Base-by-base conservation (phyloP, 495 filamentous ascomycete species). In the Elasticomyces elasticus region DNA sequence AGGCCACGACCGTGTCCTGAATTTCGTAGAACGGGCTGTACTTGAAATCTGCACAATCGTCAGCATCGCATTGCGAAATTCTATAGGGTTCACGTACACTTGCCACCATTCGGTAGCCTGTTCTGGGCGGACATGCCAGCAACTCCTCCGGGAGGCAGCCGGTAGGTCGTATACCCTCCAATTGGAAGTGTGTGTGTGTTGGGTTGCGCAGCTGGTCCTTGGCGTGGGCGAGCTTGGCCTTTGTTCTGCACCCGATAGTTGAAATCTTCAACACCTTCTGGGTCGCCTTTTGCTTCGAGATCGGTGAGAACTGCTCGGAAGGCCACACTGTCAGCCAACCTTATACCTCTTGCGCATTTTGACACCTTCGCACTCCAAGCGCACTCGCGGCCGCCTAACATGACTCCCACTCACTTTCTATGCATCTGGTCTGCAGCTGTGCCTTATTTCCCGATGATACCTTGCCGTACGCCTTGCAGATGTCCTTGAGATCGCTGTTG, bases 401-500 rank as follows among this genome's bases (percentile, higher is more conserved):
- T 49, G 15, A 9, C 19, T 31, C 43, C 26, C 46, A 80, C 86
- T 67, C 72, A 96, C 92, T 78, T 25, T 77, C 65, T 55, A 83
- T 80, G 44, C 96, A 82, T 55, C 90, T 83, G 24, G 69, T 67
- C 66, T 94, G 89, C 38, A 97, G 70, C 19, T 83, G 75, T 25
- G 79, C 74, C 71, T 98, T 98, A 55, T 87, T 80, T 9, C 92
- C 92, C 25, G 79, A 85, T 35, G 86, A 81, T 30, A 75, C 72
- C 17, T 91, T 74, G 25, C 79, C 76, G 65, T 91, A 84, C 51
- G 71, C 70, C 37, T 76, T 78, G 60, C 89, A 79, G 59, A 96
- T 83, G 15, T 71, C 66, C 55, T 88, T 86, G 35, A 98, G 78
- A 48, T 84, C 77, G 26, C 74, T 75, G 66, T 90, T 90, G 56